Evolutionary conservation across 2,329 filamentous ascomycete species (phyloP).

Genomic region (Aaosphaeria arxii): DNA sequence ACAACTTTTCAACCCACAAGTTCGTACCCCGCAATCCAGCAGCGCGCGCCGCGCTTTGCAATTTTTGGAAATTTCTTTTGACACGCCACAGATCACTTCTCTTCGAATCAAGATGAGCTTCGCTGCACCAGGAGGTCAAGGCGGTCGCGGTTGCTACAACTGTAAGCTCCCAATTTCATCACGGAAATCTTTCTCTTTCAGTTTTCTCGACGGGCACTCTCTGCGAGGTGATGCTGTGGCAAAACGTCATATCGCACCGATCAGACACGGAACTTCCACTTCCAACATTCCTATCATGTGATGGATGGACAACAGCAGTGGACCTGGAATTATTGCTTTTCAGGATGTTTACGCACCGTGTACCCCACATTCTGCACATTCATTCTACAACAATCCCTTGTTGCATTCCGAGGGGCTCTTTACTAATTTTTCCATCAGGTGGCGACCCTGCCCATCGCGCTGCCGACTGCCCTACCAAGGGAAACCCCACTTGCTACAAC

Average conservation of each 20-base stretch:
- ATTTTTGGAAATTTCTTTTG: constrained; percentile 7
- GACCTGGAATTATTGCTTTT: too few species aligned
- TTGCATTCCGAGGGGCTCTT: too few species aligned
- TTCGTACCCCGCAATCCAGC: background rate
- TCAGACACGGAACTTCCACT: constrained; percentile 11
- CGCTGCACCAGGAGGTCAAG: constrained; percentile 26
- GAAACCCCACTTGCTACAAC: constrained; percentile 47
- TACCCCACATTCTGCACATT: too few species aligned
- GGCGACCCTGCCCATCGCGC: constrained; percentile 50
- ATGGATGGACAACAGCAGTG: background rate
- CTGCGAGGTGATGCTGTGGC: constrained; percentile 1
- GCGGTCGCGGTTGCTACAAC: constrained; percentile 42
- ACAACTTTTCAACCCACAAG: too few species aligned
- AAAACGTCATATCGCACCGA: constrained; percentile 15
- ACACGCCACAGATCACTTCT: constrained; percentile 17
- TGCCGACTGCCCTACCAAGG: constrained; percentile 51
- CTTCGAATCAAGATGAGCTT: constrained; percentile 33
- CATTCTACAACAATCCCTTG: too few species aligned
- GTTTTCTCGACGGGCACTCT: too few species aligned
- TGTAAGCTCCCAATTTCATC: constrained; percentile 25
- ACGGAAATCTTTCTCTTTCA: too few species aligned
- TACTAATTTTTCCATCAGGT: constrained; percentile 26
- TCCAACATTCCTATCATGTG: constrained; percentile 11
- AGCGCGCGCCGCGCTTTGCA: constrained; percentile 5
- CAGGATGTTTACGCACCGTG: too few species aligned